Percentiles rank a stretch among this genome's conserved stretches.
Conservation (phyloP, 805 yeast genomes). For the Teunomyces gatunensis region DNA sequence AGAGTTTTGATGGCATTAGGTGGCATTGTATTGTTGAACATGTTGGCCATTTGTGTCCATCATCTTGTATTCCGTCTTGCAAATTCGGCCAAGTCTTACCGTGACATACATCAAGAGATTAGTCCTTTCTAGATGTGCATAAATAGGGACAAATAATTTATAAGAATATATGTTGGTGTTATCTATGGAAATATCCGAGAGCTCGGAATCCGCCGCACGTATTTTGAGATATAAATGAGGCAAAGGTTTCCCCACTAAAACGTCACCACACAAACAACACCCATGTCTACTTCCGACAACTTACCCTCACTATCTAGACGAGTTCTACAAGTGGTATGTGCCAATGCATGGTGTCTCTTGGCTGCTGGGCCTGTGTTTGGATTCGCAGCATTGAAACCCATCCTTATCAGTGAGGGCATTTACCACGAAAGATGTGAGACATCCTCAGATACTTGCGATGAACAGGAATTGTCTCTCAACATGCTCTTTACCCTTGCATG, state of each 20-base stretch:
- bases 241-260: not conserved
- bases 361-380: conserved; percentile 62
- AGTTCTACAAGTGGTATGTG: conserved; percentile 43
- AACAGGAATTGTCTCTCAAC: conserved; percentile 82
- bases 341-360: conserved; percentile 53
- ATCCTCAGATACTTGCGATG: conserved; percentile 45
- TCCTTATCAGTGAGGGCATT: conserved; percentile 46
- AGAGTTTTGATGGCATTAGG: conserved; percentile 33
- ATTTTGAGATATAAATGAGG: not conserved
- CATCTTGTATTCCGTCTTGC: conserved; percentile 23
- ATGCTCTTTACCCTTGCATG: conserved; percentile 84
- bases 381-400: conserved; percentile 58
- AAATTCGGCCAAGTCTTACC: conserved; percentile 1
- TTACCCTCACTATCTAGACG: conserved; percentile 10
- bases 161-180: not conserved
- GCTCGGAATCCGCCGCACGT: not conserved
- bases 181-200: not conserved
- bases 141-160: not conserved
- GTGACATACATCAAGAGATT: conserved; percentile 1
- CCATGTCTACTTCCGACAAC: not conserved
- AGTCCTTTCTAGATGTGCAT: not conserved
- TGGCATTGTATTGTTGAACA: conserved; percentile 33
- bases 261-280: not conserved
- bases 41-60: conserved; percentile 36
- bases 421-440: conserved; percentile 41